Base-by-base conservation (phyloP, 2,329 filamentous ascomycete genomes). In the Ophiocordyceps sinensis region DNA sequence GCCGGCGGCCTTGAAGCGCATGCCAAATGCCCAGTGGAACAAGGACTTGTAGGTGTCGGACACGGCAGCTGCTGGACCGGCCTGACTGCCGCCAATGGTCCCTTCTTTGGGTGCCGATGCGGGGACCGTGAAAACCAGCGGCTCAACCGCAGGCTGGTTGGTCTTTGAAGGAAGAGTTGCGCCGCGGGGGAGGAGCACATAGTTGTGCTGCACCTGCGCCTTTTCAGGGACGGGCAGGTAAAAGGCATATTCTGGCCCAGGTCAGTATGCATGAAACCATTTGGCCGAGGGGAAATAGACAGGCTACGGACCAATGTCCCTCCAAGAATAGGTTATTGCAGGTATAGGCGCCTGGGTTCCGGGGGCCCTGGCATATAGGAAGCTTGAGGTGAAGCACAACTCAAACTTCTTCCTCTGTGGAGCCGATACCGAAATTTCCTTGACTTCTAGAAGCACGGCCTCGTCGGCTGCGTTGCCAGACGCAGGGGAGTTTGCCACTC, bases 391-490 rank as follows among this genome's bases (percentile, higher is more conserved):
- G 46, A 82, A 72, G 56, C 73, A 77, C 9, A 82, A 56, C 47
- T 77, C 74, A 49, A 76, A 76, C 57, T 82, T 83, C 60, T 82
- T 83, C 46, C 79, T 67, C 59, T 78, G 75, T 0, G 79, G 79
- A 4, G 80, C 67, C 1, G 75, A 73, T n/a, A 82, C 66, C 0
- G 77, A 82, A 17, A 82, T 76, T 36, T 81, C 78, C 55, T 77
- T 78, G 44, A 82, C 65, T 47, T 73, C 72, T 15, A 81, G 62
- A 23, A 79, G 57, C 0, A 79, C 59, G 7, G 64, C 51, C 48
- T 79, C 75, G 6, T 63, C 59, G 2, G 63, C 61, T 1, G 70
- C 64, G 39, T 65, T 64, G 21, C 37, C 43, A 2, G 15, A 14
- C 3, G 0, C 26, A 7, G 19, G 15, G 15, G 35, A 3, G 7